Evolutionary conservation across 352 stramenopile species (phyloP), one percentile per base, ranked within the genome.

Genomic region (Globisporangium cylindrosporum): DNA sequence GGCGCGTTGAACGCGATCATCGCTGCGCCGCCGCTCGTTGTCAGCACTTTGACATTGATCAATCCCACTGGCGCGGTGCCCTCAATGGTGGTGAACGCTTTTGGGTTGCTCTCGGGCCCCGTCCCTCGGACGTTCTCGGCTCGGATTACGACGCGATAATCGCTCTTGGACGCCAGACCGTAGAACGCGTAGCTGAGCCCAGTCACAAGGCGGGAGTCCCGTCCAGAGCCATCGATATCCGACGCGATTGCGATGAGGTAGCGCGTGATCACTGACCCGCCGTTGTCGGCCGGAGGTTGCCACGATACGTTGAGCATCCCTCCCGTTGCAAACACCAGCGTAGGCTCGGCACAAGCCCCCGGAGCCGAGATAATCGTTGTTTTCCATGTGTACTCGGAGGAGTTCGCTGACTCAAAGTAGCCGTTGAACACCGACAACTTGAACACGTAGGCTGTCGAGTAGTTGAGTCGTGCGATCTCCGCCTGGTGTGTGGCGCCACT

Each of bases 1-100:
- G 84, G 84, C 10, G 86, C 78, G n/a, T 79, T 76, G 64, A 92
- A 89, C 1, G 60, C 63, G 25, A 92, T 78, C 22, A 65, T 12
- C 4, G 75, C 77, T 27, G 80, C 84, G 6, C 84, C 84, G 10
- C 84, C 82, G 0, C 77, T 91, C 0, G 71, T 72, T 22, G 43
- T 54, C 6, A 70, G 18, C 2, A 84, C 55, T 25, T 24, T 67
- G 12, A 88, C 74, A 0, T 62, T 34, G 14, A 88, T 82, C 3
- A 57, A 8, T 0, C 80, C 78, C 5, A 61, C 29, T 0, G 84
- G 79, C 12, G 74, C 57, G 8, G 82, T 75, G 7, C 64, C 75
- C 3, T 51, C 14, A 1, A 56, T 72, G 1, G 84, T 90, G 8
- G 55, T 70, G 36, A 88, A 75, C 0, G 62, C 78, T 18, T 43